These are phyloP conservation scores for Blepharisma japonicum DNA, from an alignment of 73 alveolate species.

Conservation along the genomic window DNA sequence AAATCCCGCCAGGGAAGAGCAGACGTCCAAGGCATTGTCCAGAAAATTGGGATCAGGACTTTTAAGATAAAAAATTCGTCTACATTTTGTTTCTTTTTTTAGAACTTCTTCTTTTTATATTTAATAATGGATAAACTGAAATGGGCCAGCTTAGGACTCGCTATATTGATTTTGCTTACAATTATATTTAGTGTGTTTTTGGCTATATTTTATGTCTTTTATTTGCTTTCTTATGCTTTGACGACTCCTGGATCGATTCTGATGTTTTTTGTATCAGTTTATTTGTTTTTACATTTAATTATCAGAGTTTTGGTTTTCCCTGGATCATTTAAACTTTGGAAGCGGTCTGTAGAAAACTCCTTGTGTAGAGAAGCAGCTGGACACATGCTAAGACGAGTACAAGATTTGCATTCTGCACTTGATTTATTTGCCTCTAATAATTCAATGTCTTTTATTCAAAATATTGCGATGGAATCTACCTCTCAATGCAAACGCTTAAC, in stretches of 20 bases:
- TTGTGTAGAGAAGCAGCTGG: not conserved
- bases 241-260: conserved; percentile 15
- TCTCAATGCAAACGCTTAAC: too few species aligned
- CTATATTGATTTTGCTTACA: too few species aligned
- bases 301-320: conserved; percentile 7
- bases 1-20: not conserved
- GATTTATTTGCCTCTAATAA: too few species aligned
- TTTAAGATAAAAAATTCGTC: not conserved
- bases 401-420: too few species aligned
- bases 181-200: too few species aligned
- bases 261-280: not conserved
- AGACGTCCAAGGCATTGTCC: not conserved
- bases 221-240: conserved; percentile 1
- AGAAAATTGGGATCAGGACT: conserved; percentile 5
- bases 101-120: too few species aligned
- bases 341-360: not conserved
- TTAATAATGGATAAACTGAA: too few species aligned
- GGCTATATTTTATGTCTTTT: not conserved
- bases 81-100: too few species aligned
- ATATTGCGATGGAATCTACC: too few species aligned
- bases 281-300: not conserved
- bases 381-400: not conserved
- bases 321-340: conserved; percentile 30
- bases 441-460: too few species aligned
- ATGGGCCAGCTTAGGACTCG: too few species aligned